A percentile compares a stretch with the other conserved stretches of the same genome.
These are phyloP conservation scores for Trichoderma atroviride DNA, from an alignment of 2,329 filamentous ascomycete species.

Conservation along the genomic window DNA sequence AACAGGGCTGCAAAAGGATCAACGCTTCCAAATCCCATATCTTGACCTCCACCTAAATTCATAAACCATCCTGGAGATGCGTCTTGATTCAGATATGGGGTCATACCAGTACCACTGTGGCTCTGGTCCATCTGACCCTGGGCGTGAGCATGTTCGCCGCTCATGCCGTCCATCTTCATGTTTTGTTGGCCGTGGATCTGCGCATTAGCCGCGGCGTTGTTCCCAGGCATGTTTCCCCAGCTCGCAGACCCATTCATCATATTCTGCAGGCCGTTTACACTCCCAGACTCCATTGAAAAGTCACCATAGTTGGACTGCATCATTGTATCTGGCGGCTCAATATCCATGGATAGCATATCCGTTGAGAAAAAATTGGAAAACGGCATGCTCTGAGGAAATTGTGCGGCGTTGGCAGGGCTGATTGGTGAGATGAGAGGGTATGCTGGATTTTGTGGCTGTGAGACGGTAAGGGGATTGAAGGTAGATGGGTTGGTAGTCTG, in stretches of 20 bases:
- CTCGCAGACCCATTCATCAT: slow-evolving; percentile 46
- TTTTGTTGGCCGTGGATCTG: slow-evolving; percentile 36
- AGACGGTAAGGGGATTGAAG: slow-evolving; percentile 48
- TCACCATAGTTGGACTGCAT: slow-evolving; percentile 76
- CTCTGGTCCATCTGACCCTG: slow-evolving; percentile 30
- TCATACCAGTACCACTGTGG: slow-evolving; percentile 31
- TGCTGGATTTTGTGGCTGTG: slow-evolving; percentile 45
- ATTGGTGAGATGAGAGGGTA: slow-evolving; percentile 57
- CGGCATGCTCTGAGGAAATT: slow-evolving; percentile 44
- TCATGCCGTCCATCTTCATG: slow-evolving; percentile 37
- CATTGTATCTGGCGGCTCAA: slow-evolving; percentile 54
- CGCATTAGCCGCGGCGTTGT: slow-evolving; percentile 33
- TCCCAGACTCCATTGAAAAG: slow-evolving; percentile 59
- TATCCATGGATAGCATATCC: slow-evolving; percentile 56
- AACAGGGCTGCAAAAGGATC: slow-evolving; percentile 57
- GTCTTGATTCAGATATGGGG: slow-evolving; percentile 44
- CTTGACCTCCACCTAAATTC: slow-evolving; percentile 69
- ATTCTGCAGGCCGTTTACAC: slow-evolving; percentile 43
- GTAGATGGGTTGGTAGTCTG: slow-evolving; percentile 45
- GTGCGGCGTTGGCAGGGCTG: slow-evolving; percentile 50
- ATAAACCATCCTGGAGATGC: slow-evolving; percentile 81
- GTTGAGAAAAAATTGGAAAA: slow-evolving; percentile 50
- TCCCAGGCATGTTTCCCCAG: slow-evolving; percentile 49
- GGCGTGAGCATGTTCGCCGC: slow-evolving; percentile 35
- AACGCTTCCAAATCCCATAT: slow-evolving; percentile 47